A percentile compares a stretch with the other conserved stretches of the same genome.
These are phyloP conservation scores for Trifolium dubium DNA, from an alignment of 306 rosid species.

Conservation along the genomic window DNA sequence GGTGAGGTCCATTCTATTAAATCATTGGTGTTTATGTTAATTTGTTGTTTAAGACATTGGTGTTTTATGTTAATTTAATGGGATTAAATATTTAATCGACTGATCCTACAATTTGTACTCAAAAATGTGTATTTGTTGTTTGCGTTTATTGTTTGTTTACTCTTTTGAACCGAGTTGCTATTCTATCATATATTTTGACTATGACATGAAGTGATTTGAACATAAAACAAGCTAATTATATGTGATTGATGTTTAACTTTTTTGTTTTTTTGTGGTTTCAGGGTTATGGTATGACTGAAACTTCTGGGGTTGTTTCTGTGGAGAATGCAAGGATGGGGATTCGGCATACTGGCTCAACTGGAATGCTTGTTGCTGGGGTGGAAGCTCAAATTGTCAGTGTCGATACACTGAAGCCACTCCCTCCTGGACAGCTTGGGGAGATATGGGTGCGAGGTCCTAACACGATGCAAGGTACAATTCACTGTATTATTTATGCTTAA, in stretches of 20 bases:
- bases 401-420: slow-evolving; percentile 79
- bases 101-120: too few relatives aligned
- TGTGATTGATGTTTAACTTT: background rate
- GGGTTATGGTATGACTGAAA: slow-evolving; percentile 99
- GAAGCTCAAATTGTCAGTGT: slow-evolving; percentile 81
- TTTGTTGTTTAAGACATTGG: background rate
- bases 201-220: background rate
- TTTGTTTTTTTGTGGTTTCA: slow-evolving; percentile 42
- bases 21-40: background rate
- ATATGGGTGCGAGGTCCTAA: slow-evolving; percentile 90
- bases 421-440: slow-evolving; percentile 89
- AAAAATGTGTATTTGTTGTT: too few relatives aligned
- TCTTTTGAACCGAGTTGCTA: too few relatives aligned
- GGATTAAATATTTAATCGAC: too few relatives aligned
- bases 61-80: background rate
- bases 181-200: background rate
- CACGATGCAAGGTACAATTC: slow-evolving; percentile 77
- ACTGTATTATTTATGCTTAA: background rate
- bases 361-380: slow-evolving; percentile 70
- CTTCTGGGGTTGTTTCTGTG: slow-evolving; percentile 68
- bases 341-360: slow-evolving; percentile 75
- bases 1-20: slow-evolving; percentile 64
- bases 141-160: too few relatives aligned
- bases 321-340: slow-evolving; percentile 58
- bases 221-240: background rate